Conservation (phyloP, 768 basidiomycete species). For the Lepiota brunneoincarnata region DNA sequence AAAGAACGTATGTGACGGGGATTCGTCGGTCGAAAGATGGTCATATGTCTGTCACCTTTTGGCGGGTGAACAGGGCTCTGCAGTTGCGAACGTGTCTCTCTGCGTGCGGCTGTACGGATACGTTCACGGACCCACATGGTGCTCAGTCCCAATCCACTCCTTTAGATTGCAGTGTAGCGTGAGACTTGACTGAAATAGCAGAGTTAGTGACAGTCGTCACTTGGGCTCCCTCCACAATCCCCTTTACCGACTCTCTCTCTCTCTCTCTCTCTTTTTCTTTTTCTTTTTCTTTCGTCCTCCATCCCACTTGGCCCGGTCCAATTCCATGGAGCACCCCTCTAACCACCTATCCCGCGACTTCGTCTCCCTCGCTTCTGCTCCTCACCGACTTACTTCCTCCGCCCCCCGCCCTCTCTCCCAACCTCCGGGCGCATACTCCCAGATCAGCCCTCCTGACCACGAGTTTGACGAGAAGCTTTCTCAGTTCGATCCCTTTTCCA, state of each 20-base stretch:
- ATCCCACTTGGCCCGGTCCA: slow-evolving; percentile 30
- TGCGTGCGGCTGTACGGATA: too few relatives aligned
- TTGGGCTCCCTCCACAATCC: slow-evolving; percentile 10
- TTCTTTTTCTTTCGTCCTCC: slow-evolving; percentile 16
- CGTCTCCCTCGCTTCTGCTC: slow-evolving; percentile 25
- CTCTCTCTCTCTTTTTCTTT: slow-evolving; percentile 19
- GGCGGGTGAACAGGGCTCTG: not conserved
- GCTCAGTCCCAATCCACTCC: too few relatives aligned
- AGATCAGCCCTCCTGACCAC: slow-evolving; percentile 4
- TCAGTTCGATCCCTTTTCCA: not conserved
- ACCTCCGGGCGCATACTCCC: slow-evolving; percentile 18
- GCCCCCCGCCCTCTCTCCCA: slow-evolving; percentile 16
- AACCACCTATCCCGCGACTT: slow-evolving; percentile 25
- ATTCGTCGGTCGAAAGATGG: slow-evolving; percentile 2
- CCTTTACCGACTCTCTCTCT: slow-evolving; percentile 12
- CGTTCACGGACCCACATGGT: too few relatives aligned
- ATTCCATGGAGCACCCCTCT: slow-evolving; percentile 25
- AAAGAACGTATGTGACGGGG: not conserved
- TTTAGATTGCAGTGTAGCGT: not conserved
- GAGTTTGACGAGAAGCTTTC: slow-evolving; percentile 15
- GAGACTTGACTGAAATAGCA: slow-evolving; percentile 2
- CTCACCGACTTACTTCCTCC: slow-evolving; percentile 7
- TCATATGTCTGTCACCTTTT: slow-evolving; percentile 5
- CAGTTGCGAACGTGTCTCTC: too few relatives aligned
- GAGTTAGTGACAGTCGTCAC: not conserved